Evolutionary conservation across 805 yeast genomes (phyloP).

Genomic region (Yarrowia sp.): DNA sequence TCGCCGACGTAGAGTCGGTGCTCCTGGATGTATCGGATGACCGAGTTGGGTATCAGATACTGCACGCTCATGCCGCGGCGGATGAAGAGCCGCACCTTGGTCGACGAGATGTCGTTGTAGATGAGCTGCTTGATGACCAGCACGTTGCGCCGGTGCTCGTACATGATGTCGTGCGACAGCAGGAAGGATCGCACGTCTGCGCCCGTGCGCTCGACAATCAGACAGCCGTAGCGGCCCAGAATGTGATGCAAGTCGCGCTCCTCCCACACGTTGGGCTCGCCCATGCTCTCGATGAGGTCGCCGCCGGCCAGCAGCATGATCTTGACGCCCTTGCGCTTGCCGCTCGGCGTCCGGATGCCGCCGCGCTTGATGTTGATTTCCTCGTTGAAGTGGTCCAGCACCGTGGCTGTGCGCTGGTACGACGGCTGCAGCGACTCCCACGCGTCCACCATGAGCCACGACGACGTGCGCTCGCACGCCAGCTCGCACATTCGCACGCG

Average conservation of each 20-base stretch:
- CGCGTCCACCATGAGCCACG: conserved; percentile 99
- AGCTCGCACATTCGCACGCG: conserved; percentile 97
- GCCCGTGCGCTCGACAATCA: conserved; percentile 96
- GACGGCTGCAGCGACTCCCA: conserved; percentile 94
- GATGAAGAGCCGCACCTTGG: conserved; percentile 87
- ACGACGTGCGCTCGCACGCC: conserved; percentile 93
- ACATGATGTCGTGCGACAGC: conserved; percentile 93
- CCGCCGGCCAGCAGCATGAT: conserved; percentile 98
- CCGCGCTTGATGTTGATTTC: conserved; percentile 89
- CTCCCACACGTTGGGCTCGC: conserved; percentile 99
- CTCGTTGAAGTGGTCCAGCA: conserved; percentile 92
- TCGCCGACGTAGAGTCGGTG: conserved; percentile 81
- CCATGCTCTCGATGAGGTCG: conserved; percentile 96
- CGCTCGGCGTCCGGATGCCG: conserved; percentile 58
- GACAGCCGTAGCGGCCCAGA: conserved; percentile 91
- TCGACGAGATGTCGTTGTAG: conserved; percentile 92
- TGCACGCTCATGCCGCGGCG: conserved; percentile 97
- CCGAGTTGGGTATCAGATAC: conserved; percentile 88
- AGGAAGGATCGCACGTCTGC: conserved; percentile 91
- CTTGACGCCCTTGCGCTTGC: conserved; percentile 70
- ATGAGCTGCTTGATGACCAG: conserved; percentile 93
- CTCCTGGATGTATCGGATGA: conserved; percentile 91
- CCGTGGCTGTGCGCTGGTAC: conserved; percentile 92
- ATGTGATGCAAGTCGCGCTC: conserved; percentile 93
- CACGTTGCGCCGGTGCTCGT: conserved; percentile 89